A percentile compares a stretch with the other conserved stretches of the same genome.
phyloP scores from a whole-genome alignment of 2,329 filamentous ascomycete species.

The Aspergillus spinulosporus region DNA sequence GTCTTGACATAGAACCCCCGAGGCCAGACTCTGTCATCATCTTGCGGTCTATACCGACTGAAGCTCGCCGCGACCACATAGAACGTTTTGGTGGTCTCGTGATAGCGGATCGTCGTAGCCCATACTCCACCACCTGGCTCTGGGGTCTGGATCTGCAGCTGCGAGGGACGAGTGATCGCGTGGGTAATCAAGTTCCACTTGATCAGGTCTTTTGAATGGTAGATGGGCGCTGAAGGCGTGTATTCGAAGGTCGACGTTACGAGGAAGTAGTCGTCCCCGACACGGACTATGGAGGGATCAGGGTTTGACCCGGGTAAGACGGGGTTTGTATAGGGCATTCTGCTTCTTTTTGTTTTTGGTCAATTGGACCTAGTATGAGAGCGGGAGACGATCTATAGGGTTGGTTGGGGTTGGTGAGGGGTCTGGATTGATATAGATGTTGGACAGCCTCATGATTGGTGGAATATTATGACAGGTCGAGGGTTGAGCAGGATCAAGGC shows the following conservation, averaged over 20 bases:
- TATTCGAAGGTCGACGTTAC: conserved; percentile 64
- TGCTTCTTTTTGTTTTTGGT: neutral
- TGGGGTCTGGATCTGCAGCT: conserved; percentile 38
- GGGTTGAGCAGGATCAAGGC: too few relatives aligned
- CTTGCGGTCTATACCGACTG: conserved; percentile 40
- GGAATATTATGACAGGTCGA: too few relatives aligned
- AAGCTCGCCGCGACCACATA: conserved; percentile 52
- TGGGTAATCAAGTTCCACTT: conserved; percentile 43
- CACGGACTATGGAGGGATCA: conserved; percentile 58
- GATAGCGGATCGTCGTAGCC: conserved; percentile 52
- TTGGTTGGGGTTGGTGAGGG: neutral
- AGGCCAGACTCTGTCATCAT: conserved; percentile 52
- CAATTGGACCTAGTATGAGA: too few relatives aligned
- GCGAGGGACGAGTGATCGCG: conserved; percentile 34
- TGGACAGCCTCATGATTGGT: too few relatives aligned
- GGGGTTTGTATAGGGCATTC: conserved; percentile 44
- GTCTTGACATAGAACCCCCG: conserved; percentile 58
- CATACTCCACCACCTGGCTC: conserved; percentile 44
- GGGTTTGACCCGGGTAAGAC: conserved; percentile 63
- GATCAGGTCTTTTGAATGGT: conserved; percentile 53
- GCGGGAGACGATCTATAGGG: too few relatives aligned
- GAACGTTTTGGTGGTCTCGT: conserved; percentile 38
- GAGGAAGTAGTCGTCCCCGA: conserved; percentile 57
- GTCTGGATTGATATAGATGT: too few relatives aligned
- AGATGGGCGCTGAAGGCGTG: conserved; percentile 63